Percentiles rank a stretch among this genome's conserved stretches.
Conservation (phyloP, 306 rosid genomes). For the Gastrolobium bilobum region DNA sequence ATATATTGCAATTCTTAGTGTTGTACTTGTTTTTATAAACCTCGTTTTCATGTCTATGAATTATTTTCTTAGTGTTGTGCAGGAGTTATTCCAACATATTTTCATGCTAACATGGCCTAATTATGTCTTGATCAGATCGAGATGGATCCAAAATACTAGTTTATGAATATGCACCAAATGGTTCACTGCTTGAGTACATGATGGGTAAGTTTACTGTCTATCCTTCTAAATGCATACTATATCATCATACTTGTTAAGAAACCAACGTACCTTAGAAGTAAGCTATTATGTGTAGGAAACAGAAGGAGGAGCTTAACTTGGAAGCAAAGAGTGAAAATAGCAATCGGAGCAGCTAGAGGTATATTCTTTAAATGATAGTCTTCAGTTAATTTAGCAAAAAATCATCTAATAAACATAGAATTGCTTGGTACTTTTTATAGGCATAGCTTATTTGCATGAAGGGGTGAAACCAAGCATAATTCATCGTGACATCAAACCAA, state of each 20-base stretch:
- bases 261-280: neutral
- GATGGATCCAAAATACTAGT: conserved; percentile 67
- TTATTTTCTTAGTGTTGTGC: neutral
- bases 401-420: neutral
- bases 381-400: conserved; percentile 2
- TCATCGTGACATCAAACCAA: conserved; percentile 85
- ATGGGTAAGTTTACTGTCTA: conserved; percentile 58
- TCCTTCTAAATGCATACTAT: conserved; percentile 1
- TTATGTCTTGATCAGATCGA: conserved; percentile 56
- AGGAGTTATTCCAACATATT: conserved; percentile 10
- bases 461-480: conserved; percentile 75
- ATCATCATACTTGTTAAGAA: neutral
- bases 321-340: conserved; percentile 82
- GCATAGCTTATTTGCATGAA: conserved; percentile 83
- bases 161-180: conserved; percentile 85
- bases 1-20: too few relatives aligned
- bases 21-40: too few relatives aligned
- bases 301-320: conserved; percentile 70
- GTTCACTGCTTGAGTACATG: conserved; percentile 79
- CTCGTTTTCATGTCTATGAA: too few relatives aligned
- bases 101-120: conserved; percentile 39
- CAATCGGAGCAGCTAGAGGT: conserved; percentile 92
- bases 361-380: neutral
- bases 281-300: conserved; percentile 54
- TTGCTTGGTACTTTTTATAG: conserved; percentile 49